A percentile compares a stretch with the other conserved stretches of the same genome.
Evolutionary conservation across 2,329 filamentous ascomycete genomes (phyloP).

Genomic region (Colletotrichum lindemuthianum): DNA sequence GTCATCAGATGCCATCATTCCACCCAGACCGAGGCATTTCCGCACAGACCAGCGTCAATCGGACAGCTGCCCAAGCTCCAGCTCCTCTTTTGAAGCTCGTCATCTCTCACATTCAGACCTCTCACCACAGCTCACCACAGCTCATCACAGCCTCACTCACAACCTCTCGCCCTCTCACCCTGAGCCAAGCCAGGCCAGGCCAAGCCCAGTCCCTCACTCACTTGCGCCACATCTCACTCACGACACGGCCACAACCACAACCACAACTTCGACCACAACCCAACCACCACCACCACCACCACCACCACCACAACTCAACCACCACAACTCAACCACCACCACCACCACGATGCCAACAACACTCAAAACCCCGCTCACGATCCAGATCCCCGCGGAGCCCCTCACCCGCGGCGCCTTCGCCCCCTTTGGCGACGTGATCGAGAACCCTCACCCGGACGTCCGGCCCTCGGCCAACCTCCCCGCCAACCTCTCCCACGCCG

Average conservation of each 20-base stretch:
- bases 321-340: not conserved
- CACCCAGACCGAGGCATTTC: conserved; percentile 1
- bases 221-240: not conserved
- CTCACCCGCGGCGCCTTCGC: conserved; percentile 77
- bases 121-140: conserved; percentile 10
- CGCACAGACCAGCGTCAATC: conserved; percentile 18
- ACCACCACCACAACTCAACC: not conserved
- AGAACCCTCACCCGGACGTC: conserved; percentile 73
- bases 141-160: conserved; percentile 3
- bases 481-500: conserved; percentile 49
- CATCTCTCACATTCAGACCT: not conserved
- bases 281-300: not conserved
- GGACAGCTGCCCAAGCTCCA: conserved; percentile 12
- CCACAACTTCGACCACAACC: not conserved
- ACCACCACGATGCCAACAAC: conserved; percentile 21
- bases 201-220: not conserved
- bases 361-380: conserved; percentile 17
- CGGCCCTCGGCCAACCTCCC: conserved; percentile 59
- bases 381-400: conserved; percentile 67
- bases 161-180: not conserved
- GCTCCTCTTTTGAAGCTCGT: conserved; percentile 9
- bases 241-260: not conserved
- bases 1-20: conserved; percentile 19
- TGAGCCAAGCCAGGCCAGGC: no score
- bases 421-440: conserved; percentile 84